Base-by-base conservation (phyloP, 2,329 filamentous ascomycete species). In the Bipolaris sorokiniana region DNA sequence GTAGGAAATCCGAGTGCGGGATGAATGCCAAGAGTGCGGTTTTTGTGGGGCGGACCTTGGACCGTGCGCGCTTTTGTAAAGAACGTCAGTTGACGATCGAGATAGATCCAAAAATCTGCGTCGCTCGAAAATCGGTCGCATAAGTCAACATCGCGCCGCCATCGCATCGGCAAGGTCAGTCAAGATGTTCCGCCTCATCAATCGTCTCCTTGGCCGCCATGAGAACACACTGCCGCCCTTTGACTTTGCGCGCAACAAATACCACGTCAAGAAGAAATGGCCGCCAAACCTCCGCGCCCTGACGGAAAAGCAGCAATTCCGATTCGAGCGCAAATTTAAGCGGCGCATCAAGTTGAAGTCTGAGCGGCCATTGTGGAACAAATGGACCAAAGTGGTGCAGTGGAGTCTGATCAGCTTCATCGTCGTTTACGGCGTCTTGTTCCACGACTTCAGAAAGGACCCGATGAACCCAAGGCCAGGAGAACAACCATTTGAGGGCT, bases 261-360 rank as follows among this genome's bases (percentile, higher is more conserved):
- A 86, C 78, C 84, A 81, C 68, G 84, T 87, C 47, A 88, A 90
- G 77, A 90, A 89, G 72, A 80, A 86, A 63, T 94, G 90, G 90
- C 90, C 90, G 55, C 90, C 90, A 11, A 87, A 92, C 76, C 90
- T 94, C 76, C 79, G 82, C 61, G 84, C 86, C 71, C 83, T 94
- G 57, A 86, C 86, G 36, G 79, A 82, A 45, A 89, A 90, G 75
- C 86, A 92, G 70, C 88, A 93, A 76, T 89, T 93, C 72, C 84
- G 87, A 41, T 88, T 92, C 66, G 90, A 94, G 80, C 87, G 90
- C 74, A 88, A 89, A 71, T 93, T 89, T 78, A 90, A 91, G 77
- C 83, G 90, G 50, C 83, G 90, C 51, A 77, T 89, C 23, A 82
- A 83, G 56, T 76, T 90, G 64, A 85, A 86, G 66, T 84, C 83